A percentile compares a stretch with the other conserved stretches of the same genome.
These are phyloP conservation scores for Gracilaria caudata DNA, from an alignment of 23 red algal species.

Conservation along the genomic window DNA sequence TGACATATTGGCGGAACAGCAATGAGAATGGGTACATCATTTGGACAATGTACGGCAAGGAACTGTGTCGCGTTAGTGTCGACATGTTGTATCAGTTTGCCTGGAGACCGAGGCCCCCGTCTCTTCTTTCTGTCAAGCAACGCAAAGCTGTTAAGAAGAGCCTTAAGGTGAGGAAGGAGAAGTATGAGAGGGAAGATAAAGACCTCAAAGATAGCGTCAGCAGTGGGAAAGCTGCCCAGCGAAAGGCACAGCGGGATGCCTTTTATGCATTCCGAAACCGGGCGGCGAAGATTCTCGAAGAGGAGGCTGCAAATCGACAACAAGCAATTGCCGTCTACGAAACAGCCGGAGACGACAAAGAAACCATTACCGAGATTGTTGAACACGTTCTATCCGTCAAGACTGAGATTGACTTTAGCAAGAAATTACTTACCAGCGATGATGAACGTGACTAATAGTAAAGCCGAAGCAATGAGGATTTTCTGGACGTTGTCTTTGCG, in stretches of 20 bases:
- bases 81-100: conserved; percentile 88
- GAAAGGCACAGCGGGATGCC: conserved; percentile 75
- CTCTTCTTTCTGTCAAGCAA: conserved; percentile 72
- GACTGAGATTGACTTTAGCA: conserved; percentile 71
- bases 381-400: conserved; percentile 79
- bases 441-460: conserved; percentile 82
- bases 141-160: conserved; percentile 83
- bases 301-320: conserved; percentile 57
- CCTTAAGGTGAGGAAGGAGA: conserved; percentile 77
- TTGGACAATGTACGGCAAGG: conserved; percentile 91
- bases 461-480: not conserved
- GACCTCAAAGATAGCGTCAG: conserved; percentile 81
- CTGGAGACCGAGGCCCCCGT: conserved; percentile 91
- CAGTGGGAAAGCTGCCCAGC: conserved; percentile 80
- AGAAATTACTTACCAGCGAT: conserved; percentile 81
- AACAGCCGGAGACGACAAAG: conserved; percentile 63
- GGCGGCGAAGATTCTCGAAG: conserved; percentile 41
- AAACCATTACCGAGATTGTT: conserved; percentile 73
- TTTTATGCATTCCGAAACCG: conserved; percentile 75
- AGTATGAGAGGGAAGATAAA: conserved; percentile 92
- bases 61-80: conserved; percentile 55
- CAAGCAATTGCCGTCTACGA: conserved; percentile 39
- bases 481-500: not conserved
- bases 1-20: conserved; percentile 70
- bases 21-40: conserved; percentile 94